Base-by-base conservation (phyloP, 192 early-diverging fungal species). In the Rhizoclosmatium globosum region DNA sequence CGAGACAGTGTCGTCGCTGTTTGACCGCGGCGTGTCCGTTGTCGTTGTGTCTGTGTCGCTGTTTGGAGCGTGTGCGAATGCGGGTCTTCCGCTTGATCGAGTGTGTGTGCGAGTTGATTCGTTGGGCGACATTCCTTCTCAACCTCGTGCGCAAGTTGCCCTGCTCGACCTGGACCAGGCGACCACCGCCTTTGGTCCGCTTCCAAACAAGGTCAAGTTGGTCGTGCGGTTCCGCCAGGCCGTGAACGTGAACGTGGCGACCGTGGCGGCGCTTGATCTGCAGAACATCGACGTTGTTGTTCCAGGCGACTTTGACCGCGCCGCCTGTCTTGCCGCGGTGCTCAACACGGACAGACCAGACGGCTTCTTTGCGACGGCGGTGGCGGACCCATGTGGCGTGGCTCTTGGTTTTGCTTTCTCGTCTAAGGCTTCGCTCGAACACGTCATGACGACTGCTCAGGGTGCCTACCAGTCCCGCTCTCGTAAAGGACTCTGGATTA, bases 321-420 rank as follows among this genome's bases (percentile, higher is more conserved):
- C 17, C 19, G 64, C 64, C 64, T 31, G 19, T 31, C 17, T 53
- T 53, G 50, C 50, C 9, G 9, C 17, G 50, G 64, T 60, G 21
- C 81, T 86, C 17, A 89, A 81, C 3, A 91, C 94, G 1, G 98
- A 99, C 79, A 94, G 98, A 44, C 60, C 92, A n/a, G 98, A 98
- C 82, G 95, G 93, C 1, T 87, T 99, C 64, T 92, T 94, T 79
- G 87, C 97, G 2, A 99, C 98, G 3, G 86, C 97, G 23, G 97
- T 99, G 3, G 95, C 95, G 3, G 96, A 98, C 86, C 95, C 97
- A 82, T 91, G 91, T 60, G 85, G 89, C 4, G 91, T 92, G n/a
- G 93, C 94, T 17, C 86, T 99, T 45, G 98, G 98, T 48, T 85
- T 99, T 7, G 96, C 93, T 7, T 99, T 99, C 83, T 97, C 98